These are phyloP conservation scores for Phytophthora sp. DNA, from an alignment of 352 stramenopile genomes.

Conservation along the genomic window DNA sequence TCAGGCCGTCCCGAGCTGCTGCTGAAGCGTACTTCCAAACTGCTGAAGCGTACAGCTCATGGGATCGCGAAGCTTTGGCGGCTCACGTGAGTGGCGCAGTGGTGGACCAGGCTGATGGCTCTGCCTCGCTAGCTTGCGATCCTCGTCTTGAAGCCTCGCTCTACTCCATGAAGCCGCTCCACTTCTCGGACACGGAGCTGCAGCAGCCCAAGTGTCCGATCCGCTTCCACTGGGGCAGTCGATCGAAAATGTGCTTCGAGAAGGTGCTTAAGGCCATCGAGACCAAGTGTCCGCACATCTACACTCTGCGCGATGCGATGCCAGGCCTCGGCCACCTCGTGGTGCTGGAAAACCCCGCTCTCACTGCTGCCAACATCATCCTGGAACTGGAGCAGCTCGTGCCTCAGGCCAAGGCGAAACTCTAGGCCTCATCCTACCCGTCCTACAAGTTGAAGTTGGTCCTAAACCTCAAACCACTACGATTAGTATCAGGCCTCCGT, in stretches of 20 bases:
- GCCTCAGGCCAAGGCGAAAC: constrained; percentile 8
- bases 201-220: constrained; percentile 39
- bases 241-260: constrained; percentile 43
- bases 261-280: constrained; percentile 32
- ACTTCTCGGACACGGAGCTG: constrained; percentile 32
- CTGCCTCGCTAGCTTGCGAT: constrained; percentile 39
- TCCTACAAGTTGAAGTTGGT: constrained; percentile 7
- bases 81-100: constrained; percentile 29
- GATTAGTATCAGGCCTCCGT: too few species aligned
- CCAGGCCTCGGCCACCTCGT: constrained; percentile 43
- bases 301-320: constrained; percentile 39
- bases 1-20: constrained; percentile 21
- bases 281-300: constrained; percentile 40
- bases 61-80: constrained; percentile 27
- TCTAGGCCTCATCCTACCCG: constrained; percentile 2
- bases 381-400: constrained; percentile 27
- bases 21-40: constrained; percentile 24
- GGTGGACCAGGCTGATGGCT: constrained; percentile 14
- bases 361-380: constrained; percentile 41
- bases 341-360: constrained; percentile 44
- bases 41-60: constrained; percentile 17
- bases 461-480: background rate
- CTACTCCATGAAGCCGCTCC: constrained; percentile 38
- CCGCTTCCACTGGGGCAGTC: constrained; percentile 39
- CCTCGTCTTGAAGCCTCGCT: constrained; percentile 43